phyloP scores from a whole-genome alignment of 441 rosid species.

The Erodium moschatum region DNA sequence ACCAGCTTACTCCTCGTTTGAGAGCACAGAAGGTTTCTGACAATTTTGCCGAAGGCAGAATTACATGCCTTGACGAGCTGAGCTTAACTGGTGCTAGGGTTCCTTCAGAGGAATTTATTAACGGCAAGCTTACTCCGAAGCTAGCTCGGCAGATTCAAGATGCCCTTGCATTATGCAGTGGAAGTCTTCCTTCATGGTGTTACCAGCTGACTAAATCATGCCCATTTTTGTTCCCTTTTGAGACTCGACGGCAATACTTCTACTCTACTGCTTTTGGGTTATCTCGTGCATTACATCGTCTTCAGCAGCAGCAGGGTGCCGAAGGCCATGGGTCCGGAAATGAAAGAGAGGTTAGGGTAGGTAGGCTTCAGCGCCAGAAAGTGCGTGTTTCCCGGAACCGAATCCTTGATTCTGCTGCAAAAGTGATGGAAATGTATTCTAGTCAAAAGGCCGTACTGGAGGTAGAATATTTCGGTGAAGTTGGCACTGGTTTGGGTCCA shows the following conservation, averaged over 20 bases:
- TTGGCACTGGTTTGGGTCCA: conserved; percentile 98
- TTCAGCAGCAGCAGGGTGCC: conserved; percentile 99
- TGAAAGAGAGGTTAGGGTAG: conserved; percentile 91
- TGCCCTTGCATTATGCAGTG: conserved; percentile 97
- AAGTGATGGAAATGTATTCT: conserved; percentile 99
- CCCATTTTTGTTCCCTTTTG: conserved; percentile 96
- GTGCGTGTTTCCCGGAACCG: conserved; percentile 98
- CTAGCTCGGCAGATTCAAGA: conserved; percentile 98
- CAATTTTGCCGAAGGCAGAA: conserved; percentile 63
- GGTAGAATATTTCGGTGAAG: conserved; percentile 99
- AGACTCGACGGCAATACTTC: conserved; percentile 90
- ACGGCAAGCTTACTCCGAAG: conserved; percentile 92
- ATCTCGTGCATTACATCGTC: conserved; percentile 93
- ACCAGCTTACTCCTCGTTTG: conserved; percentile 84
- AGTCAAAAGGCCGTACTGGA: conserved; percentile 98
- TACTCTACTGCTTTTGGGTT: conserved; percentile 98
- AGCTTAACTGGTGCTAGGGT: conserved; percentile 48
- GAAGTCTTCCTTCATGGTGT: conserved; percentile 97
- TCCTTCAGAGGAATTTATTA: conserved; percentile 71
- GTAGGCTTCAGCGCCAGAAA: conserved; percentile 95
- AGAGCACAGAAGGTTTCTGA: conserved; percentile 62
- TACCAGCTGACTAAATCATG: conserved; percentile 95
- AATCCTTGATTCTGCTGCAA: conserved; percentile 95
- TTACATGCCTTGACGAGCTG: conserved; percentile 46
- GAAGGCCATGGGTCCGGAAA: conserved; percentile 78